phyloP scores from a whole-genome alignment of 2,329 filamentous ascomycete genomes.

The Chaetomium globosum region DNA sequence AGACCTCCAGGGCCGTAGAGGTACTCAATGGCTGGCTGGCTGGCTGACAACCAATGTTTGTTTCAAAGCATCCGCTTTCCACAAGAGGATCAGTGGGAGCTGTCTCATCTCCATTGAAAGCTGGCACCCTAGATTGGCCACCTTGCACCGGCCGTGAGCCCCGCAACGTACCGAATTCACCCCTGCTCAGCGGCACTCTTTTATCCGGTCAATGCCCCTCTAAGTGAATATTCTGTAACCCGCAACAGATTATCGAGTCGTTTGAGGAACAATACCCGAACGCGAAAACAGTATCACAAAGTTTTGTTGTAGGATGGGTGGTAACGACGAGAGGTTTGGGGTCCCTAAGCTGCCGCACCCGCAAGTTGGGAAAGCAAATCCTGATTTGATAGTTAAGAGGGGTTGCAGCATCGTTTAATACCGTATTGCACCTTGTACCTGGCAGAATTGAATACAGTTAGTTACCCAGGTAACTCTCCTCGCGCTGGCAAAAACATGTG shows the following conservation, averaged over 20 bases:
- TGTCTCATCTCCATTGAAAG: conserved; percentile 14
- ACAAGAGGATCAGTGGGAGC: conserved; percentile 4
- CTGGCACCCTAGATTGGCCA: conserved; percentile 28
- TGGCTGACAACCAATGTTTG: conserved; percentile 9
- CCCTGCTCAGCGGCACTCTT: conserved; percentile 13
- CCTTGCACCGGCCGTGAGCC: conserved; percentile 19
- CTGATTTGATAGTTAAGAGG: neutral
- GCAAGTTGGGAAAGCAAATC: neutral
- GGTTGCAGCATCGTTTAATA: neutral
- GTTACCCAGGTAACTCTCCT: neutral
- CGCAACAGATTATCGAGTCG: neutral
- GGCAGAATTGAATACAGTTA: neutral
- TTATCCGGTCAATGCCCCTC: neutral
- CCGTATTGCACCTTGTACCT: neutral
- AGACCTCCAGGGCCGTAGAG: conserved; percentile 27
- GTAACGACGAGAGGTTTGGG: neutral
- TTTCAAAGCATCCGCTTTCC: conserved; percentile 1
- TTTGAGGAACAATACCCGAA: neutral
- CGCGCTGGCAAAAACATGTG: neutral
- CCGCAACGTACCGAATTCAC: neutral
- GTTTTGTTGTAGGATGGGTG: neutral
- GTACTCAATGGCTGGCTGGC: conserved; percentile 22
- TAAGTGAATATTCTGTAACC: neutral
- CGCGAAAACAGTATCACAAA: neutral
- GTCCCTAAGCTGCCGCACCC: neutral